Evolutionary conservation across 2,329 filamentous ascomycete species (phyloP).

Genomic region (Corynespora cassiicola): DNA sequence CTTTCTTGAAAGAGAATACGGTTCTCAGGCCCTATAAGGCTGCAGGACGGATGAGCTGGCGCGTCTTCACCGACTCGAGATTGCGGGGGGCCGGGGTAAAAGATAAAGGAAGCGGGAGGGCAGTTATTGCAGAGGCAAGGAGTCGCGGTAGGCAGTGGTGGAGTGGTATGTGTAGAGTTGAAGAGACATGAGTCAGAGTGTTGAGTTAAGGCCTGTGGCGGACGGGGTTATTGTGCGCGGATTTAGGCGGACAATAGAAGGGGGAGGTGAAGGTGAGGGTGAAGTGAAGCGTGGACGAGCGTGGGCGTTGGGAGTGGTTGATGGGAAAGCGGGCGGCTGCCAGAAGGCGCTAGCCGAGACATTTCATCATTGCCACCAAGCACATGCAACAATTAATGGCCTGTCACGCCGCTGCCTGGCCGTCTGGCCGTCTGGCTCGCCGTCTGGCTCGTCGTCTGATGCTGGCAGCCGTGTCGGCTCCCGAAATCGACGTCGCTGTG

Average conservation of each 20-base stretch:
- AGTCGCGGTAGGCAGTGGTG: slow-evolving; percentile 35
- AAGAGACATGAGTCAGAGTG: slow-evolving; percentile 46
- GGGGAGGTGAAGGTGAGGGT: slow-evolving; percentile 1
- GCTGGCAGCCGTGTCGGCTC: too few species aligned
- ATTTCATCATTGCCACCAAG: slow-evolving; percentile 1
- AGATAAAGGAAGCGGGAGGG: slow-evolving; percentile 13
- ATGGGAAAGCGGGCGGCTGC: too few species aligned
- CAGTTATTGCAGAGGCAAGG: slow-evolving; percentile 42
- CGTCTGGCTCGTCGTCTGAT: too few species aligned
- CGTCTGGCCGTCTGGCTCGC: too few species aligned
- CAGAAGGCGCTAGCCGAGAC: slow-evolving; percentile 5
- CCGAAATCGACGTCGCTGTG: too few species aligned
- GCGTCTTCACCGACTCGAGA: slow-evolving; percentile 20
- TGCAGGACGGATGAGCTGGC: slow-evolving; percentile 12
- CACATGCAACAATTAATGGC: too few species aligned
- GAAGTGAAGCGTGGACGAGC: neutral
- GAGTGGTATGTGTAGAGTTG: slow-evolving; percentile 29
- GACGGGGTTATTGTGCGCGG: neutral
- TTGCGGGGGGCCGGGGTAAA: slow-evolving; percentile 29
- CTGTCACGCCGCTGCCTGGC: too few species aligned
- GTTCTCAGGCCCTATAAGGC: slow-evolving; percentile 11
- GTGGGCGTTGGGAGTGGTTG: slow-evolving; percentile 1
- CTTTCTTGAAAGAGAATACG: slow-evolving; percentile 1
- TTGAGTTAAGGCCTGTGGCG: too few species aligned
- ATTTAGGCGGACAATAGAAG: slow-evolving; percentile 3